A percentile compares a stretch with the other conserved stretches of the same genome.
Conservation (phyloP, 2,329 filamentous ascomycete genomes). For the Colletotrichum truncatum region DNA sequence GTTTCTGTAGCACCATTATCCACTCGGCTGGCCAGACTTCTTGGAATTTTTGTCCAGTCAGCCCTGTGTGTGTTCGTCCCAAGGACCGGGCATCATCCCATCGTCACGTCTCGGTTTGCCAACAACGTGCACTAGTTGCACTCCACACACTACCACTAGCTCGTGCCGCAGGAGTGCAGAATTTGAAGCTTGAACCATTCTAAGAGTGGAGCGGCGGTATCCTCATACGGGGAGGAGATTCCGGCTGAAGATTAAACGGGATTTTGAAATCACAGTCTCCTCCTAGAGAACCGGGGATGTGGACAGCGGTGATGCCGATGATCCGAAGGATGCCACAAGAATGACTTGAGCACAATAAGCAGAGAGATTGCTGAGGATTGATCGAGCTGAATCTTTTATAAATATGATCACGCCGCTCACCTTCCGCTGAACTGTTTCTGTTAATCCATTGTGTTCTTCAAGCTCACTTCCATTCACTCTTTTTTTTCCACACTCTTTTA, state of each 20-base stretch:
- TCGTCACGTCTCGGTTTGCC: neutral
- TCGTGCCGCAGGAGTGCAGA: slow-evolving; percentile 3
- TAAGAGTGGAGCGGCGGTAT: neutral
- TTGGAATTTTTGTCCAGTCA: neutral
- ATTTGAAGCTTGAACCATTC: slow-evolving; percentile 7
- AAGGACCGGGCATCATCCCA: neutral
- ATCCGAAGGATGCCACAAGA: neutral
- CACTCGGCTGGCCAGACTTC: neutral
- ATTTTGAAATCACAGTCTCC: slow-evolving; percentile 7
- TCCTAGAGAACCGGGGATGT: slow-evolving; percentile 1
- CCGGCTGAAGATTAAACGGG: slow-evolving; percentile 11
- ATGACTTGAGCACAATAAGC: neutral
- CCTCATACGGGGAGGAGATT: neutral
- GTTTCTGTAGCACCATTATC: no score
- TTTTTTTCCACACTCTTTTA: slow-evolving; percentile 9
- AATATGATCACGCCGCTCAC: neutral
- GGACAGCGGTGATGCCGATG: neutral
- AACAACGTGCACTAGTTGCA: neutral
- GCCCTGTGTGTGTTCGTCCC: neutral
- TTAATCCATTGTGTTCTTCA: slow-evolving; percentile 11
- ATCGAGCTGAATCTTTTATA: neutral
- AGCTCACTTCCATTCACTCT: slow-evolving; percentile 17
- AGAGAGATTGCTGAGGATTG: neutral
- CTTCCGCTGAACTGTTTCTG: neutral
- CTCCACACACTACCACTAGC: neutral